Evolutionary conservation across 2,329 filamentous ascomycete genomes (phyloP).

Genomic region (Dendryphion nanum): DNA sequence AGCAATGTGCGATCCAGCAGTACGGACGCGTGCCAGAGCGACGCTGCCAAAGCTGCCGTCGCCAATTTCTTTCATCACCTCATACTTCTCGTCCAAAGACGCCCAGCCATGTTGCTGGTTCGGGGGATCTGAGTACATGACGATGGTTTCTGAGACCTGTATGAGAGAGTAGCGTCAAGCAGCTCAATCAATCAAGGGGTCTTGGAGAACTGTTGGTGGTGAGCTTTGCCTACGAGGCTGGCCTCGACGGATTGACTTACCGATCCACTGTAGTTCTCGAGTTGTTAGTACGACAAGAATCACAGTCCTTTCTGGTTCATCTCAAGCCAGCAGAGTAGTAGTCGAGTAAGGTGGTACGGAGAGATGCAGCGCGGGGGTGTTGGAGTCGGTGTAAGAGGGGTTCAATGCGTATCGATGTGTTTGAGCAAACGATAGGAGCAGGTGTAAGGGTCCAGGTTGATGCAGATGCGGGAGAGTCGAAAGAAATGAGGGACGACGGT

Average conservation of each 20-base stretch:
- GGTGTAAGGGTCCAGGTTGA: constrained; percentile 41
- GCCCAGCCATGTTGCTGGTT: constrained; percentile 66
- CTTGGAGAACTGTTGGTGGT: constrained; percentile 1
- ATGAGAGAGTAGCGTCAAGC: neutral
- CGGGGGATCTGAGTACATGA: constrained; percentile 74
- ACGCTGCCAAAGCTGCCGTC: constrained; percentile 99
- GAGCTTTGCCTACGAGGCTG: constrained; percentile 1
- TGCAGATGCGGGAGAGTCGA: constrained; percentile 37
- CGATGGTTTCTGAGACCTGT: constrained; percentile 31
- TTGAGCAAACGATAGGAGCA: constrained; percentile 34
- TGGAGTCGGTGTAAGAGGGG: constrained; percentile 19
- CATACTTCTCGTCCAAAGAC: constrained; percentile 87
- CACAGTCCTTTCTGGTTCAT: constrained; percentile 26
- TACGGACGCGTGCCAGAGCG: constrained; percentile 84
- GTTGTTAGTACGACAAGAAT: neutral
- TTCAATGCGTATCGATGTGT: constrained; percentile 37
- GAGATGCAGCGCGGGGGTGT: constrained; percentile 15
- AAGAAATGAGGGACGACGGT: constrained; percentile 42
- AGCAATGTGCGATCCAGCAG: constrained; percentile 83
- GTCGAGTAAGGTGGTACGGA: constrained; percentile 12
- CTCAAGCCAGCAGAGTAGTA: constrained; percentile 21
- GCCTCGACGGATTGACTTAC: constrained; percentile 2
- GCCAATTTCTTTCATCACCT: constrained; percentile 95
- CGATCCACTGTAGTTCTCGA: constrained; percentile 1
- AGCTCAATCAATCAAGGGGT: too few species aligned